Base-by-base conservation (phyloP, 345 rosid genomes). In the Cochlearia excelsa region DNA sequence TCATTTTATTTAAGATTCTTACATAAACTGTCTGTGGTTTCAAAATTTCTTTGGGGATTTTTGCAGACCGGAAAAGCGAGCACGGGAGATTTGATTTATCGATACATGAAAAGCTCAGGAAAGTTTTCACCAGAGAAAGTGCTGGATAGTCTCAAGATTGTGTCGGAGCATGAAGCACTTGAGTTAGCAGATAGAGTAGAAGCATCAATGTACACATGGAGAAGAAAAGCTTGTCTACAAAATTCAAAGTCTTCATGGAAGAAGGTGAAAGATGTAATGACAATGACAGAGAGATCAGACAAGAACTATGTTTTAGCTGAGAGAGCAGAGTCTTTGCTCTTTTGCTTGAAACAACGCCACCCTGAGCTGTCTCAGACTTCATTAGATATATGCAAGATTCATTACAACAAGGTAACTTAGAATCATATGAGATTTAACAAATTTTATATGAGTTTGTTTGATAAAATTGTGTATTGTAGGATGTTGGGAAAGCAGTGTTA, bases 161-260 rank as follows among this genome's bases (percentile, higher is more conserved):
- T 70, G 63, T 85, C 99, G 4, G 99, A 89, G 58, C 95, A 80
- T 42, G 92, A 87, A 75, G 97, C 97, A 2, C 80, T 93, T 9
- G 78, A 81, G 80, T 84, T 85, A 23, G 97, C 90, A 30, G 91
- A 89, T 64, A 72, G 69, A 34, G 79, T 85, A 6, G 99, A 93
- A 60, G 90, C 92, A 57, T 85, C 99, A 0, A 89, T 89, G 88
- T 87, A 86, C 65, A 93, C 87, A 45, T 93, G 99, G 99, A 82
- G 94, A 63, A 86, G 92, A 23, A 94, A 90, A 76, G 91, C 88
- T 5, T 83, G 91, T 75, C 43, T 81, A 8, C 71, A 46, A 57
- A 68, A 86, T 44, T 86, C 94, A 23, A 88, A 86, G 79, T 66
- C 87, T 41, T 93, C 99, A 2, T 86, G 98, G 98, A 69, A 72